phyloP scores from a whole-genome alignment of 768 basidiomycete genomes.

The Fomitopsis serialis region DNA sequence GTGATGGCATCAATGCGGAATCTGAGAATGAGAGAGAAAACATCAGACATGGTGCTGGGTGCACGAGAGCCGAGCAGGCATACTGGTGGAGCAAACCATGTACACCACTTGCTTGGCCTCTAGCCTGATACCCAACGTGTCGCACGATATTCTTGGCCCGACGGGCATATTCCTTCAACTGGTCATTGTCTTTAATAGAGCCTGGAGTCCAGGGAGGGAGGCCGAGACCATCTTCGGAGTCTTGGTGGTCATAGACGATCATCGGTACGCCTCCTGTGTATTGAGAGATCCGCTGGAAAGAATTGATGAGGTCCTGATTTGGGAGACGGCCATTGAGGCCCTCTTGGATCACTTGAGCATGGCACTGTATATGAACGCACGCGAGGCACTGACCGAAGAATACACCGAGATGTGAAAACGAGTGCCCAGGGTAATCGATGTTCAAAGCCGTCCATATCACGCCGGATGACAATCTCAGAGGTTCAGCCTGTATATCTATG shows the following conservation, averaged over 20 bases:
- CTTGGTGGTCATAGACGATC: slow-evolving; percentile 73
- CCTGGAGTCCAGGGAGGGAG: slow-evolving; percentile 44
- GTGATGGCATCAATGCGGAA: slow-evolving; percentile 95
- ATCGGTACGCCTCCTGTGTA: slow-evolving; percentile 75
- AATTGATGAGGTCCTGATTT: slow-evolving; percentile 93
- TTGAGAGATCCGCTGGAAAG: slow-evolving; percentile 64
- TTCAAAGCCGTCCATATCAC: slow-evolving; percentile 95
- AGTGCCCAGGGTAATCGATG: slow-evolving; percentile 95
- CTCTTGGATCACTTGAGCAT: slow-evolving; percentile 48
- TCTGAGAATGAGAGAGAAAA: slow-evolving; percentile 33
- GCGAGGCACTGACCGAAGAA: slow-evolving; percentile 78
- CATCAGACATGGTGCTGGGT: background rate
- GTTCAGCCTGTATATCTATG: slow-evolving; percentile 61
- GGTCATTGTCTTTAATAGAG: slow-evolving; percentile 33
- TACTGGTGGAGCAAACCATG: slow-evolving; percentile 90
- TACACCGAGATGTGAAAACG: slow-evolving; percentile 92
- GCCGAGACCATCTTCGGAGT: slow-evolving; percentile 36
- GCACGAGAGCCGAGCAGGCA: slow-evolving; percentile 14
- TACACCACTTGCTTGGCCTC: slow-evolving; percentile 79
- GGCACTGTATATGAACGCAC: background rate
- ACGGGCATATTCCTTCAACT: slow-evolving; percentile 46
- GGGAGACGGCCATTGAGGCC: slow-evolving; percentile 92
- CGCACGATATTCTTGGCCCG: slow-evolving; percentile 63
- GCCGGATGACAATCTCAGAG: slow-evolving; percentile 64
- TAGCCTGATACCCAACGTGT: slow-evolving; percentile 69